These are phyloP conservation scores for Chlamydomonas reinhardtii DNA, from an alignment of 163 green algal species.

Conservation along the genomic window DNA sequence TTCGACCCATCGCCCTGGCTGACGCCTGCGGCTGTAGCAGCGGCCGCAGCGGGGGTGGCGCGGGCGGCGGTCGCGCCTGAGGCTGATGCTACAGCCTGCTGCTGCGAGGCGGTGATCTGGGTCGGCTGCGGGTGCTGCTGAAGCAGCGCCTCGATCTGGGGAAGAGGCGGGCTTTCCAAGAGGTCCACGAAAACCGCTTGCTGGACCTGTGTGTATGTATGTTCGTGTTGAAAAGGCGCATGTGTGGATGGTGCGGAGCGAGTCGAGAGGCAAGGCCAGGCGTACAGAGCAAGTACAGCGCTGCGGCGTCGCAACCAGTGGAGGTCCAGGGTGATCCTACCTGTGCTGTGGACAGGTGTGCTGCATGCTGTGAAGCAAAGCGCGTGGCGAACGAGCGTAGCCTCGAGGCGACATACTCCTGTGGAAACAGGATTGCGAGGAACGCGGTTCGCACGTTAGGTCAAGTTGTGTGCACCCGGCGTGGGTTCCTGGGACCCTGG, in stretches of 20 bases:
- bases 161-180: conserved; percentile 45
- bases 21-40: not conserved
- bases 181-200: conserved; percentile 56
- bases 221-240: no score
- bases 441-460: not conserved
- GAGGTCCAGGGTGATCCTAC: no score
- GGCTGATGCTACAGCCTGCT: no score
- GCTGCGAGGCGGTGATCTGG: no score
- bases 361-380: conserved; percentile 70
- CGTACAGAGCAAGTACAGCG: no score
- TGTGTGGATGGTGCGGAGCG: no score
- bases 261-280: no score
- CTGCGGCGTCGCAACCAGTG: not conserved
- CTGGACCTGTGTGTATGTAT: conserved; percentile 11
- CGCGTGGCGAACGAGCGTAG: conserved; percentile 29
- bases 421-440: not conserved
- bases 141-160: conserved; percentile 59
- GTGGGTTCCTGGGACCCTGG: no score
- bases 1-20: no score
- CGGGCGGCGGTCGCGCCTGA: no score
- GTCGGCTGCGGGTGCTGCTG: not conserved
- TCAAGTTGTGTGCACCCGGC: not conserved
- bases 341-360: conserved; percentile 48
- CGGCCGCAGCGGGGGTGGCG: no score
- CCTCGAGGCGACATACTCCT: conserved; percentile 59